Evolutionary conservation across 2,329 filamentous ascomycete species (phyloP).

Genomic region (Ophiocordyceps camponoti-leonardi): DNA sequence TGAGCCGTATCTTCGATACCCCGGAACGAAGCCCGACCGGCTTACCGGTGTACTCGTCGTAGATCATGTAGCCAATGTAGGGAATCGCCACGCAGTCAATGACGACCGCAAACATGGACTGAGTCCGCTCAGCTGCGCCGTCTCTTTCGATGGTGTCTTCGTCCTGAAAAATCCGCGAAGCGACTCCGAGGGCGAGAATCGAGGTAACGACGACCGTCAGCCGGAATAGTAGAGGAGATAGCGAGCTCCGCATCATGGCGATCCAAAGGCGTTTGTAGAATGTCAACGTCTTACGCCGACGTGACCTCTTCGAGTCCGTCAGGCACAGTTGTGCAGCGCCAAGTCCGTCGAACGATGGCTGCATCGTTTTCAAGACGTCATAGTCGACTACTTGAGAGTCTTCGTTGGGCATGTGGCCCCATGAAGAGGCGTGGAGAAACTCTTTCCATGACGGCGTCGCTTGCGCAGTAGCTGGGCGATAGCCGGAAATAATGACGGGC

Average conservation of each 20-base stretch:
- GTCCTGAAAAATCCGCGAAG: conserved; percentile 53
- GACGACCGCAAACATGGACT: conserved; percentile 73
- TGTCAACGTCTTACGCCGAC: conserved; percentile 12
- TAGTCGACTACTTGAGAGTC: conserved; percentile 29
- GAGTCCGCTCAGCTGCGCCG: conserved; percentile 43
- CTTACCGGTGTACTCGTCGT: conserved; percentile 90
- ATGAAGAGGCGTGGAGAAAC: conserved; percentile 35
- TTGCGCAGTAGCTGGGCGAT: conserved; percentile 21
- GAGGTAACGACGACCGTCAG: conserved; percentile 72
- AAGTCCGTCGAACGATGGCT: conserved; percentile 27
- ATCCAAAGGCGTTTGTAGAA: conserved; percentile 44
- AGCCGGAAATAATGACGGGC: conserved; percentile 38
- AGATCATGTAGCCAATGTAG: conserved; percentile 87
- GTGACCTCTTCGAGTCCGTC: conserved; percentile 11
- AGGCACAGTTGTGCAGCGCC: conserved; percentile 14
- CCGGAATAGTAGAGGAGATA: conserved; percentile 73
- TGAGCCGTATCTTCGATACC: conserved; percentile 71
- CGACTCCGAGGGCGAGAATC: conserved; percentile 61
- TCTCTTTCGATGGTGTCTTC: conserved; percentile 25
- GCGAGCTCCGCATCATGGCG: conserved; percentile 59
- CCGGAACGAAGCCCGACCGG: conserved; percentile 75
- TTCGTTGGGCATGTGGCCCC: conserved; percentile 28
- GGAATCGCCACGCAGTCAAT: conserved; percentile 79
- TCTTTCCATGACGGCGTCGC: conserved; percentile 30
- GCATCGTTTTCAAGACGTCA: conserved; percentile 25